Base-by-base conservation (phyloP, 2,329 filamentous ascomycete species). In the Botrytis sinoallii region DNA sequence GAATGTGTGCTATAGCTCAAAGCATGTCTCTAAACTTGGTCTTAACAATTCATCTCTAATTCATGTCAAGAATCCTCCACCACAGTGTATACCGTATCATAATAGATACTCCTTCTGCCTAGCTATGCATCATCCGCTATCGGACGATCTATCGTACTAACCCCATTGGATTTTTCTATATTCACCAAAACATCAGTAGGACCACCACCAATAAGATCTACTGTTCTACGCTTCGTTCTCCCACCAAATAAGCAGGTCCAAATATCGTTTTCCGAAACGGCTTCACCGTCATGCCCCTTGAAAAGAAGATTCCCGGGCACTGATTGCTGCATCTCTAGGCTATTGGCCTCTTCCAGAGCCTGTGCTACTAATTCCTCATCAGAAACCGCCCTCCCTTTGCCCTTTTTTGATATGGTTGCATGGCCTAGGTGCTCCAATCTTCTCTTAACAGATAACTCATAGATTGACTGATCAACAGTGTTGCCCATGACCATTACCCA, bases 401-500 rank as follows among this genome's bases (percentile, higher is more conserved):
- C 79, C 74, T 83, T 84, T 71, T 77, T 72, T 55, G 77, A 73
- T 35, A 70, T 73, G 8, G 82, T 73, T 81, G 84, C 65, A 81
- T 82, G 84, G 2, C 86, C 87, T 81, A 98, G 92, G 80, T 98
- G 94, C 73, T 91, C 89, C 78, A 97, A 84, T 5, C 95, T 90
- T 42, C 94, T 88, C 74, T 88, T 86, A 1, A 97, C 93, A 0
- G 93, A 96, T 48, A 98, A 88, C 74, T 95, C 90, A 83, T 98
- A 94, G 75, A 98, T 97, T 2, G 92, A 92, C 83, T 97, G 92
- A 80, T 99, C 96, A 0, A 98, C 93, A 0, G 95, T 97, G 70
- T 92, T 93, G 25, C 92, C 90, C n/a, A 98, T 89, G 3, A 98
- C 87, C 81, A 98, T 98, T 82, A 98, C 92, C 92, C 95, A 98